Base-by-base conservation (phyloP, 352 stramenopile genomes). In the Globisporangium okanoganense region DNA sequence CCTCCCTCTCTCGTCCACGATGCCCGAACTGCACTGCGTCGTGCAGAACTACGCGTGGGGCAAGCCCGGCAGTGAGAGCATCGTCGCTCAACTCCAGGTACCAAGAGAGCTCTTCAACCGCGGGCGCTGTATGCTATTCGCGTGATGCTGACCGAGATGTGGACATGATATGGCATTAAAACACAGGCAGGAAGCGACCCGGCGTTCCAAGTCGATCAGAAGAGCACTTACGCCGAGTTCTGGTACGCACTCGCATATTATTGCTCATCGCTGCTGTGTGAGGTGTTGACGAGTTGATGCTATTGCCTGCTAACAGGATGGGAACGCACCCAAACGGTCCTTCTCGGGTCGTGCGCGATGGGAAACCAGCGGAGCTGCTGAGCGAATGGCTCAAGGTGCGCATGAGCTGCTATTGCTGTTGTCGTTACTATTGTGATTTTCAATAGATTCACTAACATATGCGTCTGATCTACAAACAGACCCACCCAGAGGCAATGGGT, bases 251-350 rank as follows among this genome's bases (percentile, higher is more conserved):
- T 50, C 12, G 18, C 18, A 22, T 7, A 16, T 27, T 29, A 41
- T 43, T 56, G n/a, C 29, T 12, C 25, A 18, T 40, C 29, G 29
- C n/a, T 38, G 49, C 29, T 38, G 16, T 43, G n/a, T 38, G 20
- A 0, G 27, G 16, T 40, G 18, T 50, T 54, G 54, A 71, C 38
- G 45, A n/a, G n/a, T 10, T 40, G 22, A 45, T 57, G 43, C 35
- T 64, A 48, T 60, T 62, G 38, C 6, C 20, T 64, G 29, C 5
- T 58, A 44, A 14, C 48, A 97, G 89, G 92, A 96, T 98, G 81
- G 92, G 92, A 44, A 98, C 95, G n/a, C 95, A 98, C 66, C 82
- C 88, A 8, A 98, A 95, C 64, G 95, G 94, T 8, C 93, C 94
- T 25, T 90, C 90, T 6, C 82, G 71, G 13, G 75, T 97, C n/a